phyloP scores from a whole-genome alignment of 2,329 filamentous ascomycete species.

The Arthrobotrys pseudoclavata region DNA sequence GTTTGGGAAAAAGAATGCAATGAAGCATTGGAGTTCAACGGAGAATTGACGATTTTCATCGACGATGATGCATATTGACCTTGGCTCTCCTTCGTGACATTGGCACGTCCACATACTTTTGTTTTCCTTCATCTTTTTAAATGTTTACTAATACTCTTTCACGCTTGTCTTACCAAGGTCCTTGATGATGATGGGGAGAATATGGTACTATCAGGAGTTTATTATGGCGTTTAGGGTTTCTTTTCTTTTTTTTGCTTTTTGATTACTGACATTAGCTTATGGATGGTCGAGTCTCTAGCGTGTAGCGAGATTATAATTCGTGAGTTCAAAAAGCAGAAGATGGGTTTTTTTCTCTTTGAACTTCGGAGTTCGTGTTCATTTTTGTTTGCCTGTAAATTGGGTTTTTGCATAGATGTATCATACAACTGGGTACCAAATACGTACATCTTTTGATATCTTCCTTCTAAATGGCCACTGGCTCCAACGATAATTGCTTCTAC shows the following conservation, averaged over 20 bases:
- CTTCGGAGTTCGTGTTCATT: not conserved
- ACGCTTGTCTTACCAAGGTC: not conserved
- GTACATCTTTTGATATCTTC: not conserved
- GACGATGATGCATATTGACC: not conserved
- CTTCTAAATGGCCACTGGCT: not conserved
- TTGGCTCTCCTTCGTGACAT: too few relatives aligned
- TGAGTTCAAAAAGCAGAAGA: constrained; percentile 9
- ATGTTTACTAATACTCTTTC: not conserved
- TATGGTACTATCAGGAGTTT: constrained; percentile 13
- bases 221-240: constrained; percentile 3
- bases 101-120: not conserved
- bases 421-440: constrained; percentile 5
- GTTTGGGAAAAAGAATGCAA: not conserved
- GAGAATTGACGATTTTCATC: too few relatives aligned
- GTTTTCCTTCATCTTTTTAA: not conserved
- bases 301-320: not conserved
- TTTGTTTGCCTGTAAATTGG: not conserved
- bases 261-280: constrained; percentile 3
- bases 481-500: not conserved
- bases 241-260: not conserved
- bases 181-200: constrained; percentile 5
- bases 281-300: not conserved
- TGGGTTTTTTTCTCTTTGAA: not conserved
- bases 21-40: not conserved
- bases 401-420: constrained; percentile 9